Base-by-base conservation (phyloP, 192 early-diverging fungal genomes). In the Coemansia umbellata region DNA sequence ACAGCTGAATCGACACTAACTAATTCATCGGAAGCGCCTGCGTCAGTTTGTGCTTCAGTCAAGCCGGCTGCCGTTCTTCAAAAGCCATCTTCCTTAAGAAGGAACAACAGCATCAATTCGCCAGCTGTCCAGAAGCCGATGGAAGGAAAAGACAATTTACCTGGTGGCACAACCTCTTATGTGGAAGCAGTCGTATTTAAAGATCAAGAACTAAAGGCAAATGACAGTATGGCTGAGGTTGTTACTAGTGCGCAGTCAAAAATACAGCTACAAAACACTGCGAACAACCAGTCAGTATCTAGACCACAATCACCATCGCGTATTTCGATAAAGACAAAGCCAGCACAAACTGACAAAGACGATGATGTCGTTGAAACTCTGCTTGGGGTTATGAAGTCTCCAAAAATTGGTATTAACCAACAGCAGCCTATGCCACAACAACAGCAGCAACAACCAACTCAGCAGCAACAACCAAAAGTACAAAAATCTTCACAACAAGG, bases 281-380 rank as follows among this genome's bases (percentile, higher is more conserved):
- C 15, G 14, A 15, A 47, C 6, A 31, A 30, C 26, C 45, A 27
- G 45, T 4, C 45, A 6, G 6, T 47, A 8, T 31, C 30, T 1
- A 47, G 27, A 27, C 45, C 45, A 31, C 45, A 13, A 1, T 47
- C 45, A 15, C 45, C 45, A 11, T 31, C 8, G 27, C 6, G 17
- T 3, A 21, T 17, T n/a, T 4, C 30, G 3, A 4, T 17, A 13
- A 51, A 24, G 15, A 18, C 49, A 51, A 33, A 49, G 32, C 19
- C 21, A 33, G 3, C 22, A 30, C 30, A 42, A 23, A 11, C 23
- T n/a, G 19, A 44, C 15, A 13, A 47, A 5, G 27, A 40, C 13
- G 59, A 57, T 21, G 63, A 74, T 23, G 72, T 75, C 1, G 58
- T 75, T 7, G 72, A 58, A 8, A 58, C 72, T 28, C 42, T 75